These are phyloP conservation scores for Hysterangium stoloniferum DNA, from an alignment of 768 basidiomycete genomes.

Conservation along the genomic window DNA sequence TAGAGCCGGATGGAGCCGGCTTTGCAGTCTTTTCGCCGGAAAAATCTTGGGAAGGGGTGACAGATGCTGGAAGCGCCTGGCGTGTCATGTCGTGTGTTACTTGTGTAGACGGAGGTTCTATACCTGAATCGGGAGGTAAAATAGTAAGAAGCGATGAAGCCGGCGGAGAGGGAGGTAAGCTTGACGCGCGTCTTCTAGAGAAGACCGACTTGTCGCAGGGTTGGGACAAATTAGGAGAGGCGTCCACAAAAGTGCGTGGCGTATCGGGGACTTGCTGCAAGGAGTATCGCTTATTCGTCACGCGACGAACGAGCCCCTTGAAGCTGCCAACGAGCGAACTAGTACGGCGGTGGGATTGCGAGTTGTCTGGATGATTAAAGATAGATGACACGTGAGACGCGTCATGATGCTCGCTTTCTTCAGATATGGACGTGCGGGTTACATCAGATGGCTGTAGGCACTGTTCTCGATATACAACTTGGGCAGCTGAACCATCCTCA, in stretches of 20 bases:
- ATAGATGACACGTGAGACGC: no score
- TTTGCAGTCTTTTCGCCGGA: background rate
- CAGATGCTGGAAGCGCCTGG: background rate
- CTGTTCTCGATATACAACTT: no score
- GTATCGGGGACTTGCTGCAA: background rate
- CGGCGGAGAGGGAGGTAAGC: conserved; percentile 29
- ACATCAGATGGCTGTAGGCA: no score
- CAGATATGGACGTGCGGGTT: no score
- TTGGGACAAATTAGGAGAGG: no score
- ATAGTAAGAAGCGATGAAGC: background rate
- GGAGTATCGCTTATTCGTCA: background rate
- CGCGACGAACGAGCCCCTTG: conserved; percentile 1
- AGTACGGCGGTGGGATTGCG: conserved; percentile 1
- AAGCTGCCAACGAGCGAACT: conserved; percentile 5
- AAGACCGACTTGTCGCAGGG: background rate
- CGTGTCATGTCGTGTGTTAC: background rate
- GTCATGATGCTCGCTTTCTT: no score
- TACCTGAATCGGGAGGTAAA: background rate
- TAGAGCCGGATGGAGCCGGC: background rate
- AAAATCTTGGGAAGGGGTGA: background rate
- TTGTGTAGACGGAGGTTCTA: background rate
- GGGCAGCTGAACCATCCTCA: no score
- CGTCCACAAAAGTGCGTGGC: background rate
- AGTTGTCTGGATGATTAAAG: no score
- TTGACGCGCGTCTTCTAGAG: conserved; percentile 41